Percentiles rank a stretch among this genome's conserved stretches.
Evolutionary conservation across 257 asterid species (phyloP).

Genomic region (Solanum lycopersicoides): DNA sequence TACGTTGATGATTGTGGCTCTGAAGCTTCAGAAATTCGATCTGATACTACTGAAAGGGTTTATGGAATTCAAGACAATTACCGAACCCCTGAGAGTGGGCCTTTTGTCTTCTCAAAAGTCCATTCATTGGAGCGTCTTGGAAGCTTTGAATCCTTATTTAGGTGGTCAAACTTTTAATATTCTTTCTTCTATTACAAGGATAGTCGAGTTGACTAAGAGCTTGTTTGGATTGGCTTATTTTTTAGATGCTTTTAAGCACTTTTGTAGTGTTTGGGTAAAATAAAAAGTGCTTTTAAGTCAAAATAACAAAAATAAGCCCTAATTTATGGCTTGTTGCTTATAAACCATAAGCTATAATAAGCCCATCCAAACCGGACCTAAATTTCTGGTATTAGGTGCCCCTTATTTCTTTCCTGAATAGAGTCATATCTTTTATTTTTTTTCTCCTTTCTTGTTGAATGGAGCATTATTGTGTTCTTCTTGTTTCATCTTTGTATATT

Average conservation of each 20-base stretch:
- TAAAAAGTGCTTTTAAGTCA: background rate
- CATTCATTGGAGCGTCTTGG: conserved; percentile 31
- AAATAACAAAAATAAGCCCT: background rate
- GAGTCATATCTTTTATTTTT: background rate
- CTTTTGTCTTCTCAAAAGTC: conserved; percentile 18
- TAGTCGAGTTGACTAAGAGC: background rate
- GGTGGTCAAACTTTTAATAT: conserved; percentile 35
- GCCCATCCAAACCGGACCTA: background rate
- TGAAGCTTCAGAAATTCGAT: conserved; percentile 33
- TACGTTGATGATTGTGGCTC: conserved; percentile 33
- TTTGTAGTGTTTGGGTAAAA: background rate
- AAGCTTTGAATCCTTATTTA: conserved; percentile 60
- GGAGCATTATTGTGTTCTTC: conserved; percentile 2
- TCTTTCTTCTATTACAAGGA: background rate
- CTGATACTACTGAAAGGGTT: conserved; percentile 18
- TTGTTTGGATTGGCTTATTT: background rate
- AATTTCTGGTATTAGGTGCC: background rate
- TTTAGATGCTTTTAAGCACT: background rate
- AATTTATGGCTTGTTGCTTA: background rate
- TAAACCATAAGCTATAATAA: background rate
- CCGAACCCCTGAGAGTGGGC: conserved; percentile 28
- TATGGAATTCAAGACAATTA: conserved; percentile 7
- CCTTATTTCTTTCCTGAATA: background rate
- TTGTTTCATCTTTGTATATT: background rate
- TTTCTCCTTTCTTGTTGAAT: conserved; percentile 2